These are phyloP conservation scores for Chalaropsis thielavioides DNA, from an alignment of 2,329 filamentous ascomycete genomes.

Conservation along the genomic window DNA sequence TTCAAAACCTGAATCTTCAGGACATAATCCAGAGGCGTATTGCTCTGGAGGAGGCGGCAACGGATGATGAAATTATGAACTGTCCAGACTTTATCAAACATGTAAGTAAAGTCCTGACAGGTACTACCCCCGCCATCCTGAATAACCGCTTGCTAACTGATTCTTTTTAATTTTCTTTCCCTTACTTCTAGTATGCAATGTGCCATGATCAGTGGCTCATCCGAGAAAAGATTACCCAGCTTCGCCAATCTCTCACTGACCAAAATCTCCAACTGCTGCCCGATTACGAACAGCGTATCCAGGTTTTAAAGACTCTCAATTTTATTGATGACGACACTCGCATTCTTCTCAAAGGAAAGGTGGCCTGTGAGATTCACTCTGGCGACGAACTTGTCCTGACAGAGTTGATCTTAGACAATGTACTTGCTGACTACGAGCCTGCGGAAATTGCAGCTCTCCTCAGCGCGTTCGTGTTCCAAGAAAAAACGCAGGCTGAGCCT, in stretches of 20 bases:
- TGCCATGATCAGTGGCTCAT: conserved; percentile 94
- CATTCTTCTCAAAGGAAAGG: conserved; percentile 93
- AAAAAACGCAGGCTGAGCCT: conserved; percentile 76
- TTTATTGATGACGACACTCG: conserved; percentile 81
- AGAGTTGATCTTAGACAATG: conserved; percentile 90
- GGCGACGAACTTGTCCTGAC: conserved; percentile 93
- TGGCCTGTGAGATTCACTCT: conserved; percentile 95
- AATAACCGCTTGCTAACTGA: conserved; percentile 2
- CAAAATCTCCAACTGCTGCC: conserved; percentile 91
- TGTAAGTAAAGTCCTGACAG: conserved; percentile 36
- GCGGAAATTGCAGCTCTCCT: conserved; percentile 92
- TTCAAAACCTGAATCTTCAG: conserved; percentile 70
- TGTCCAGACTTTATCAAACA: conserved; percentile 80
- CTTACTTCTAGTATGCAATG: conserved; percentile 62
- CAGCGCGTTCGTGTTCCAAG: conserved; percentile 92
- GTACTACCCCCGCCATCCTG: background rate
- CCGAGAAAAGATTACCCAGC: conserved; percentile 76
- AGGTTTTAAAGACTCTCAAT: conserved; percentile 76
- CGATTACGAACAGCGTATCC: conserved; percentile 90
- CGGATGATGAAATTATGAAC: conserved; percentile 47
- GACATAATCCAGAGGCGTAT: conserved; percentile 62
- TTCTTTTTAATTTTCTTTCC: background rate
- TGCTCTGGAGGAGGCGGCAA: conserved; percentile 47
- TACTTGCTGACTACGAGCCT: conserved; percentile 85
- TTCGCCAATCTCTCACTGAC: conserved; percentile 82